A percentile compares a stretch with the other conserved stretches of the same genome.
Evolutionary conservation across 2,329 filamentous ascomycete species (phyloP).

Genomic region (Fusarium tricinctum): DNA sequence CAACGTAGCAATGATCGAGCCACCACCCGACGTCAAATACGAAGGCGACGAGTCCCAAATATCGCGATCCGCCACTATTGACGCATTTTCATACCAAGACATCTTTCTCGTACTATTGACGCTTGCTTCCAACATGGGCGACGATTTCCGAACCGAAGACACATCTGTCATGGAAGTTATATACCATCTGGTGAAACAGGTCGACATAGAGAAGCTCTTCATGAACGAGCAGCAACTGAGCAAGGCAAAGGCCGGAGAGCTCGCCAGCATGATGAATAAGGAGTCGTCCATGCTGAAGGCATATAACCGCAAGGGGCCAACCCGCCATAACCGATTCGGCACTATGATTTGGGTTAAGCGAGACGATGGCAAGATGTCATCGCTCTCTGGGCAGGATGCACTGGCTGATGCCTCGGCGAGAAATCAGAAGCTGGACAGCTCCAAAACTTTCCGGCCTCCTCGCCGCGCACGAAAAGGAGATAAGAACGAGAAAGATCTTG

Average conservation of each 20-base stretch:
- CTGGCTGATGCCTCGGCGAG: slow-evolving; percentile 79
- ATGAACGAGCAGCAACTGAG: slow-evolving; percentile 81
- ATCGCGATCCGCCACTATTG: slow-evolving; percentile 87
- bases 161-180: slow-evolving; percentile 90
- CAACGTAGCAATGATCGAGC: slow-evolving; percentile 88
- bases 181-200: slow-evolving; percentile 92
- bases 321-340: slow-evolving; percentile 92
- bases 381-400: slow-evolving; percentile 89
- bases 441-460: slow-evolving; percentile 91
- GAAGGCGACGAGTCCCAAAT: slow-evolving; percentile 93
- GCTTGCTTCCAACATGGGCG: slow-evolving; percentile 90
- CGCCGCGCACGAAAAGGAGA: slow-evolving; percentile 72
- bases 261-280: slow-evolving; percentile 81
- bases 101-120: slow-evolving; percentile 89
- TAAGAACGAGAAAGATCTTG: slow-evolving; percentile 80
- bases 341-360: slow-evolving; percentile 98
- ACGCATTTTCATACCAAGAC: slow-evolving; percentile 91
- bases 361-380: slow-evolving; percentile 85
- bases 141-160: slow-evolving; percentile 92
- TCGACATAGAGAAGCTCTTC: slow-evolving; percentile 87
- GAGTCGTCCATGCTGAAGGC: slow-evolving; percentile 86
- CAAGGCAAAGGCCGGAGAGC: slow-evolving; percentile 78
- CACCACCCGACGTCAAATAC: slow-evolving; percentile 77
- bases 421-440: slow-evolving; percentile 89
- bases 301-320: slow-evolving; percentile 82